phyloP scores from a whole-genome alignment of 495 filamentous ascomycete genomes.

The Bacidia gigantensis region DNA sequence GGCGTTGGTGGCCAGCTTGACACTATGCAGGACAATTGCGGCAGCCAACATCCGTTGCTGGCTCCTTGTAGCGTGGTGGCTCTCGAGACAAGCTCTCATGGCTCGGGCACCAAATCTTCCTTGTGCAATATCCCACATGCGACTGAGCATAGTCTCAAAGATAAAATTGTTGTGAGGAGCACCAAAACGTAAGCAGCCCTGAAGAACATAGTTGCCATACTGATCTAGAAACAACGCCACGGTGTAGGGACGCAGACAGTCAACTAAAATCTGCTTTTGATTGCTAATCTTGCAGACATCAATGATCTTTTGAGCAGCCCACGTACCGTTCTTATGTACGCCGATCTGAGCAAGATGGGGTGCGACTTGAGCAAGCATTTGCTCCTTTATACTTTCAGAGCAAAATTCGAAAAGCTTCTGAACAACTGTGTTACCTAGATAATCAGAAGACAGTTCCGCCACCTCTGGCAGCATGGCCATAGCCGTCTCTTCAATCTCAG shows the following conservation, averaged over 20 bases:
- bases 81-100: constrained; percentile 94
- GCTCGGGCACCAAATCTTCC: constrained; percentile 88
- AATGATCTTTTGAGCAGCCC: constrained; percentile 98
- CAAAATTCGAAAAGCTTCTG: constrained; percentile 97
- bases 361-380: constrained; percentile 77
- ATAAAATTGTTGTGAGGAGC: constrained; percentile 87
- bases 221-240: constrained; percentile 90
- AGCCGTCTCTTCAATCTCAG: constrained; percentile 87
- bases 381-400: constrained; percentile 76
- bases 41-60: constrained; percentile 93
- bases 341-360: constrained; percentile 93
- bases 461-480: constrained; percentile 90
- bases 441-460: constrained; percentile 85
- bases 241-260: constrained; percentile 70
- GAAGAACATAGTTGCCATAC: constrained; percentile 95
- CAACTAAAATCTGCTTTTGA: constrained; percentile 74
- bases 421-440: constrained; percentile 97
- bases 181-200: constrained; percentile 87
- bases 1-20: constrained; percentile 89
- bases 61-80: constrained; percentile 85
- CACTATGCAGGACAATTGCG: constrained; percentile 87
- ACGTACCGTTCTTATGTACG: constrained; percentile 97
- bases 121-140: constrained; percentile 89
- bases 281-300: constrained; percentile 76
- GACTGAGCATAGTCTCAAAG: constrained; percentile 90